Conservation (phyloP, 108 stramenopile species). For the Fragilaria radians region DNA sequence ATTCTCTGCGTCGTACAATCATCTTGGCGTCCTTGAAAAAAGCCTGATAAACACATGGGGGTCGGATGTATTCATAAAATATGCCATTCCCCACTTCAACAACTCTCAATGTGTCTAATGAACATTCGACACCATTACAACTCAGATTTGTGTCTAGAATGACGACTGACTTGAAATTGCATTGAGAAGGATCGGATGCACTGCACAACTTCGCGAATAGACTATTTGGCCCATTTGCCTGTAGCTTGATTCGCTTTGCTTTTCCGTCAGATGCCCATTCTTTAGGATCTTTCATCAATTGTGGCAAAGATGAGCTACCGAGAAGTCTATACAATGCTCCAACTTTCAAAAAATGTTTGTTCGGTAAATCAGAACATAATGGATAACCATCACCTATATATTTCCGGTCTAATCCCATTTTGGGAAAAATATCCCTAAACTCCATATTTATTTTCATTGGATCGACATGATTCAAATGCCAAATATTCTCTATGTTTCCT, state of each 20-base stretch:
- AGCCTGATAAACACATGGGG: conserved; percentile 6
- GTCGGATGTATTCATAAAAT: conserved; percentile 9
- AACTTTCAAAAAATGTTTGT: too few species aligned
- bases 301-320: too few species aligned
- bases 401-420: background rate
- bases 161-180: conserved; percentile 5
- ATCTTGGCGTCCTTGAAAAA: conserved; percentile 3
- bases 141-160: conserved; percentile 3
- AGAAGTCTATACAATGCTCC: too few species aligned
- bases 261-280: too few species aligned
- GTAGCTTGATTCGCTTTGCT: too few species aligned
- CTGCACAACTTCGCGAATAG: too few species aligned
- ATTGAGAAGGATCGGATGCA: conserved; percentile 1
- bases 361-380: too few species aligned
- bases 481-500: conserved; percentile 22
- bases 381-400: background rate
- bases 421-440: background rate
- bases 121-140: conserved; percentile 38
- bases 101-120: conserved; percentile 32
- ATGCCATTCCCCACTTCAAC: conserved; percentile 13
- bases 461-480: conserved; percentile 21
- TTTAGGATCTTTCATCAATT: too few species aligned
- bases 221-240: too few species aligned
- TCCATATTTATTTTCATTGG: conserved; percentile 18
- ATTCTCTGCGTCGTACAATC: too few species aligned